Evolutionary conservation across 768 basidiomycete species (phyloP).

Genomic region (Rhizopogon rudus): DNA sequence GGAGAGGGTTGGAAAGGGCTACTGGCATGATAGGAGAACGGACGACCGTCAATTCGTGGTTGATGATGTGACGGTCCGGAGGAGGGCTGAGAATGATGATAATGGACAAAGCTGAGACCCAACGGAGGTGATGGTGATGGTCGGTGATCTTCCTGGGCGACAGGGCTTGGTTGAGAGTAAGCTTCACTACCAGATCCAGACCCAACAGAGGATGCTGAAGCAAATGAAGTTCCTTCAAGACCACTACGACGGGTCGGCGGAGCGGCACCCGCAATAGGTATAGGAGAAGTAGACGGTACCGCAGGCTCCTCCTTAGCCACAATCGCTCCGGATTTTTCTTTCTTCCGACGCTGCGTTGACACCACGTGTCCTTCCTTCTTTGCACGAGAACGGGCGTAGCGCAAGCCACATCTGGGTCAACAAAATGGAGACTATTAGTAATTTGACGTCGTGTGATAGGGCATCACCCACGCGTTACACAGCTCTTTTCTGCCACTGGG

Average conservation of each 20-base stretch:
- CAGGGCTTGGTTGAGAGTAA: slow-evolving; percentile 43
- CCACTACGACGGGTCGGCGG: slow-evolving; percentile 40
- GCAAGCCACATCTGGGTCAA: slow-evolving; percentile 65
- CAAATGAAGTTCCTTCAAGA: slow-evolving; percentile 46
- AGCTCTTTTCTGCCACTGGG: slow-evolving; percentile 88
- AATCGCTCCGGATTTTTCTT: slow-evolving; percentile 41
- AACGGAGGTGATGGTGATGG: slow-evolving; percentile 70
- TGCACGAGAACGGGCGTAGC: slow-evolving; percentile 82
- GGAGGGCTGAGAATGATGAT: slow-evolving; percentile 35
- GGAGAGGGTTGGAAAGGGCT: slow-evolving; percentile 36
- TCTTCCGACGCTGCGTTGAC: slow-evolving; percentile 51
- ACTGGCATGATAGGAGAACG: slow-evolving; percentile 17
- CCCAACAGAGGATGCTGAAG: slow-evolving; percentile 43
- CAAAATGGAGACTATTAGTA: slow-evolving; percentile 15
- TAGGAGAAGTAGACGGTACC: slow-evolving; percentile 16
- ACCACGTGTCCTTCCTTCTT: slow-evolving; percentile 74
- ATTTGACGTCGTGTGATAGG: slow-evolving; percentile 7
- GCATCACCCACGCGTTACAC: slow-evolving; percentile 78
- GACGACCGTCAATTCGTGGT: slow-evolving; percentile 22
- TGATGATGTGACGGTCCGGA: slow-evolving; percentile 29
- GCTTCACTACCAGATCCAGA: slow-evolving; percentile 56
- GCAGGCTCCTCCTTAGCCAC: slow-evolving; percentile 21
- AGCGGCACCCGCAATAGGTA: slow-evolving; percentile 40
- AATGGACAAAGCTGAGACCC: slow-evolving; percentile 54
- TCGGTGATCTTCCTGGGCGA: slow-evolving; percentile 34